Evolutionary conservation across 139 green algal genomes (phyloP), one percentile per base, ranked within the genome.

Genomic region (Mychonastes homosphaera): DNA sequence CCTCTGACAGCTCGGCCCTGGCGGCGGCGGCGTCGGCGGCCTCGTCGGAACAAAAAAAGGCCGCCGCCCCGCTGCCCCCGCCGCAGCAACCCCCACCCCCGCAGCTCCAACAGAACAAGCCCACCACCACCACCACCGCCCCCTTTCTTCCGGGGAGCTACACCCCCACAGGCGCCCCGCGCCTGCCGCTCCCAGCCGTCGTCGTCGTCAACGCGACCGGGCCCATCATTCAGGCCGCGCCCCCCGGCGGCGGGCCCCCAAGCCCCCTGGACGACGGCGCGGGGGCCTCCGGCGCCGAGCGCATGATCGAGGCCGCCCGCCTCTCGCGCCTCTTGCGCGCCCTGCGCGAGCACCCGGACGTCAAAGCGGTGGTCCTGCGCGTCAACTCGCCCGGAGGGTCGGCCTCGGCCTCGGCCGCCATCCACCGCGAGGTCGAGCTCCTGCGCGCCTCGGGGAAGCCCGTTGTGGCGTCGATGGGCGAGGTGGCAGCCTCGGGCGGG

Each of bases 401-500:
- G 32, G 90, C 90, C 0, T 67, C 96, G 33, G 90, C 87, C 23
- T 84, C 64, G 5, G 90, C 97, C 71, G 72, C 94, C 18, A 94
- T 97, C 64, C 93, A 87, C 81, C 72, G 79, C 15, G 88, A 95
- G 70, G 62, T 94, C 26, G 34, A 52, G 29, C 35, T 53, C 29
- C 62, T 85, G 28, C 19, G 56, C 26, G 46, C 50, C 7, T 49
- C 70, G 6, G 66, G 73, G 13, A 75, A 84, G 67, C 45, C 55
- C 12, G 63, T 65, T 34, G 65, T 72, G 35, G 86, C 85, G 19
- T 80, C 62, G 61, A 96, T 97, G 82, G 74, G 63, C 1, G 90
- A 97, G 48, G 87, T 97, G 34, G 90, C 89, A 2, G 90, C 90
- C 15, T 88, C 73, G 27, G 90, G 87, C 0, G 89, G 90, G 6